These are phyloP conservation scores for Plenodomus lindquistii DNA, from an alignment of 2,329 filamentous ascomycete species.

Conservation along the genomic window DNA sequence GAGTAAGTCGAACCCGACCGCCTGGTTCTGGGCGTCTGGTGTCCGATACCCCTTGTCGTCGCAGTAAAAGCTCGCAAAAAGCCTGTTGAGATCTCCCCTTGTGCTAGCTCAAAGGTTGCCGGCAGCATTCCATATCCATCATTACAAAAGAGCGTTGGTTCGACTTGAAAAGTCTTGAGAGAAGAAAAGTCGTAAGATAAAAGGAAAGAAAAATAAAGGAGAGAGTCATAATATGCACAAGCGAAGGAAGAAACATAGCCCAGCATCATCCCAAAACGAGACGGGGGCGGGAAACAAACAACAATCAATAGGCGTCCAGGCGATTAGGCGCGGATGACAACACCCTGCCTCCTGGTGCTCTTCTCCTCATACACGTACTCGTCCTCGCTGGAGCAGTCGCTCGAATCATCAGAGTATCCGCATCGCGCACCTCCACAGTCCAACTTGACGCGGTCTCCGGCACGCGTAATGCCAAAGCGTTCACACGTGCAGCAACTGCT, in stretches of 20 bases:
- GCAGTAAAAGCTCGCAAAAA: too few species aligned
- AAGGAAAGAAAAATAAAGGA: neutral
- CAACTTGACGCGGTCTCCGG: conserved; percentile 90
- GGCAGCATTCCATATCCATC: too few species aligned
- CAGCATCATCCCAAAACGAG: too few species aligned
- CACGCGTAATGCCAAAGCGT: conserved; percentile 93
- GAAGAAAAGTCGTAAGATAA: neutral
- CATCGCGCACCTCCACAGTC: conserved; percentile 91
- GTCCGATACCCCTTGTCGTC: too few species aligned
- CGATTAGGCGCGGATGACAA: conserved; percentile 47
- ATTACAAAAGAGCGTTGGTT: neutral
- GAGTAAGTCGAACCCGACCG: too few species aligned
- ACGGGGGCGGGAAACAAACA: neutral
- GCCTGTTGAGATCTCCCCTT: too few species aligned
- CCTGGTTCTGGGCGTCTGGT: too few species aligned
- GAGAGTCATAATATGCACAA: neutral
- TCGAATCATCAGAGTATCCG: conserved; percentile 74
- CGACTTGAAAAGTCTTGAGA: too few species aligned
- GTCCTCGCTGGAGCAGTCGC: conserved; percentile 72
- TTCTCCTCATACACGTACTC: conserved; percentile 58
- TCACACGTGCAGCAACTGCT: conserved; percentile 80
- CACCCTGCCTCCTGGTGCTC: conserved; percentile 52
- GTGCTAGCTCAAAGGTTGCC: too few species aligned
- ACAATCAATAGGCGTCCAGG: neutral
- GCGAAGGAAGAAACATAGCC: neutral